Evolutionary conservation across 2,329 filamentous ascomycete genomes (phyloP), one percentile per base, ranked within the genome.

Genomic region (Ophiocordyceps unilateralis): DNA sequence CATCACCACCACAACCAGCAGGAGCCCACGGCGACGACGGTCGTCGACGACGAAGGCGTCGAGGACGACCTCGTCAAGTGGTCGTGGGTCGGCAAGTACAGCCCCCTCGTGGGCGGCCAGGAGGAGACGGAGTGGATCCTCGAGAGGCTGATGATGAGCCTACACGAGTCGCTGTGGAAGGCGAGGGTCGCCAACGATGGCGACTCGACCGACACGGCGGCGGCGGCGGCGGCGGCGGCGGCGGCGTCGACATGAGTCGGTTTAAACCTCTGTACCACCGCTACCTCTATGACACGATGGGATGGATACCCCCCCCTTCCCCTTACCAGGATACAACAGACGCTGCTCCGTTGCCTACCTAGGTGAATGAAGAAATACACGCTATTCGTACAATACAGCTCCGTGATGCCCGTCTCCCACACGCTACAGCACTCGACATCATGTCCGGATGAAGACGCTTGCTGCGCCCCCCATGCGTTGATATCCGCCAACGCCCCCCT

Each of bases 61-160:
- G 30, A 44, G 6, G 46, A 47, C 9, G 50, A 59, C 3, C 51
- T 55, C 2, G 55, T 58, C 37, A 53, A 60, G 37, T 86, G 82
- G 81, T 83, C 78, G 28, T 88, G 83, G 83, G 69, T 87, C 1
- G 81, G 78, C 0, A 68, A 74, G 40, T 63, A 72, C 14, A 83
- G 76, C 49, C 82, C 82, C 4, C 64, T 87, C 12, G 79, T 85
- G 74, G 74, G 78, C 3, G 69, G 69, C 40, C 71, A 76, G 52
- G 72, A 74, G 44, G 82, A 87, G 60, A 70, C 75, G 14, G 74
- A 84, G 54, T 87, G 82, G 82, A 74, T 87, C 30, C 57, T 86
- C 36, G 76, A 84, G 46, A 67, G 73, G 46, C 57, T 87, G 42
- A 70, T 71, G 46, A 64, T 66, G 42, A 70, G 62, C 45, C 61